A percentile compares a stretch with the other conserved stretches of the same genome.
Conservation (phyloP, 2,329 filamentous ascomycete species). For the Botrytis deweyae region DNA sequence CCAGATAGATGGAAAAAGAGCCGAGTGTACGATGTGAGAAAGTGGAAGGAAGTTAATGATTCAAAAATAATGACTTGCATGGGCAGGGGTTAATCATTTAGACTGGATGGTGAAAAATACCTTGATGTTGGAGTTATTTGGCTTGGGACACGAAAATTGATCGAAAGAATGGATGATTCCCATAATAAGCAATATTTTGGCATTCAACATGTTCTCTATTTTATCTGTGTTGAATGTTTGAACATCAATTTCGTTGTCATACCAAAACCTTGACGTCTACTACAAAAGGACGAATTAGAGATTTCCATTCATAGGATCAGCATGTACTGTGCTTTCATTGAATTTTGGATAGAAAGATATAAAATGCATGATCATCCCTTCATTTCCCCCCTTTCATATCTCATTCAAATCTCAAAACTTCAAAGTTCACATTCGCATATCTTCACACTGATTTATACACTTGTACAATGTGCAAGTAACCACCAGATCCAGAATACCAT, state of each 20-base stretch:
- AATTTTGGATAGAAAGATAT: neutral
- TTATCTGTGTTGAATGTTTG: neutral
- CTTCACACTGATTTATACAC: neutral
- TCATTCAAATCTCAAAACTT: neutral
- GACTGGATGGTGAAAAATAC: neutral
- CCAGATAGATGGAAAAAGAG: neutral
- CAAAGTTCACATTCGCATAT: neutral
- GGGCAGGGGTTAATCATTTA: neutral
- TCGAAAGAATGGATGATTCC: neutral
- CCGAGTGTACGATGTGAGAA: neutral
- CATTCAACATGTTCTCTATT: neutral
- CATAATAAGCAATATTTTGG: neutral
- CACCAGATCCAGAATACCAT: neutral
- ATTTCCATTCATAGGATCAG: neutral
- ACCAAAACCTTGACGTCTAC: neutral
- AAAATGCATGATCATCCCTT: accelerated
- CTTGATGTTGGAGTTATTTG: neutral
- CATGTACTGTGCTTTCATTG: neutral
- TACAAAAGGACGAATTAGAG: neutral
- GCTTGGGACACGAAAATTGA: too few relatives aligned
- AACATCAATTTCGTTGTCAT: neutral
- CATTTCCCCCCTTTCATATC: neutral
- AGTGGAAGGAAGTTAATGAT: neutral
- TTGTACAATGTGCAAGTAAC: neutral
- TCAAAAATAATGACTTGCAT: neutral